Base-by-base conservation (phyloP, 2,329 filamentous ascomycete species). In the Trichophyton verrucosum region DNA sequence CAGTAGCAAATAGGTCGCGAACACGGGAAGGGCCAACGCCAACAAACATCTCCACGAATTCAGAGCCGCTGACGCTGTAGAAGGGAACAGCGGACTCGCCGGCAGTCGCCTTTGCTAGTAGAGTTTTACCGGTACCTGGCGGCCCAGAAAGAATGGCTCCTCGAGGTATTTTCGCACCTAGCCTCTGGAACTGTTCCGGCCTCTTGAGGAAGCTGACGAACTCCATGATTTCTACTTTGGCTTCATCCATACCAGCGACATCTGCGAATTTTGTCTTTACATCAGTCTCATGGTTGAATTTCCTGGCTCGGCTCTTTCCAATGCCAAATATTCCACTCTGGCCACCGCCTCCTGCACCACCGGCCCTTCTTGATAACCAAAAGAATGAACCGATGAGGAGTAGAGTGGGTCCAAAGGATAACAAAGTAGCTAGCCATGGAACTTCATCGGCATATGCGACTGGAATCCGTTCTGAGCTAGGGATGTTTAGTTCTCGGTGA, bases 1-100 rank as follows among this genome's bases (percentile, higher is more conserved):
- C 94, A 68, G 89, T 96, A 61, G 90, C 86, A 70, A 99, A 99
- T 59, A 99, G 78, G 74, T 99, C 94, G 68, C 94, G 86, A 58
- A 99, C 94, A 75, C 94, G 85, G 33, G 92, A 97, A 20, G 94
- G 89, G 75, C 94, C 94, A 63, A 99, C 94, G 83, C 94, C 94
- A 58, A 99, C 94, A 72, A 99, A 99, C 92, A 99, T 99, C 77
- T 99, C 94, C 36, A 99, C 92, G 71, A 99, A 99, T 73, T 99
- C 94, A 57, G 94, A 99, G 72, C 94, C 94, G 74, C 91, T 96
- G 68, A 99, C 94, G 70, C 89, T 96, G 82, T 91, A 99, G 81
- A 99, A 99, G 0, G 94, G 94, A 36, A 99, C 94, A 49, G 88
- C 87, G 27, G 94, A 96, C 77, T 99, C 94, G 72, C 94, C 94